Conservation (phyloP, 140 eudicot genomes). For the Oenanthe javanica region DNA sequence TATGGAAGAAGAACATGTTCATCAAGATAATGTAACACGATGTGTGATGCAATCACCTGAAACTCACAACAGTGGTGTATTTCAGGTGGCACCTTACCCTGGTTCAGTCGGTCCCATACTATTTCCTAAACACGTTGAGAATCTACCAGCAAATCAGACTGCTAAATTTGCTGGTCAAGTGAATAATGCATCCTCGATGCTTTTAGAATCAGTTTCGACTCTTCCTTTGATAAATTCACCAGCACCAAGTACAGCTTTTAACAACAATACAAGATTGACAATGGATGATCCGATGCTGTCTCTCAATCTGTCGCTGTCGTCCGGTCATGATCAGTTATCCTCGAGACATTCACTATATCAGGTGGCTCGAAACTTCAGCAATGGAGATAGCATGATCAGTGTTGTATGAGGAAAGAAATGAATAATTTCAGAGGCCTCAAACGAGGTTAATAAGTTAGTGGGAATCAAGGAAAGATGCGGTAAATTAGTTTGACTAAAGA, state of each 20-base stretch:
- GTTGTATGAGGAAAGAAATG: slow-evolving; percentile 33
- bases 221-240: not conserved
- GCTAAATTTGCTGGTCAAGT: slow-evolving; percentile 9
- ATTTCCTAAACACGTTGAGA: slow-evolving; percentile 25
- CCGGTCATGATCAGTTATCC: slow-evolving; percentile 28
- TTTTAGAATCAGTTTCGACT: not conserved
- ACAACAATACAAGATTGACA: slow-evolving; percentile 17
- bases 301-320: slow-evolving; percentile 56
- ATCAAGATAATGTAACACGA: slow-evolving; percentile 30
- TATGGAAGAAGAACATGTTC: slow-evolving; percentile 32
- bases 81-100: slow-evolving; percentile 31
- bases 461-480: not conserved
- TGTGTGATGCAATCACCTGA: slow-evolving; percentile 22
- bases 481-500: slow-evolving; percentile 34
- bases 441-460: not conserved
- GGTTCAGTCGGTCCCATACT: slow-evolving; percentile 21
- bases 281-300: slow-evolving; percentile 44
- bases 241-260: slow-evolving; percentile 25
- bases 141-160: slow-evolving; percentile 19
- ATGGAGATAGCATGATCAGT: slow-evolving; percentile 40
- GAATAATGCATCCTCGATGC: slow-evolving; percentile 2
- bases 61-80: slow-evolving; percentile 29
- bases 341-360: slow-evolving; percentile 26
- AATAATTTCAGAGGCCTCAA: not conserved
- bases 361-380: slow-evolving; percentile 34